Percentiles rank a stretch among this genome's conserved stretches.
phyloP scores from a whole-genome alignment of 306 rosid species.

The Boehmeria nivea region DNA sequence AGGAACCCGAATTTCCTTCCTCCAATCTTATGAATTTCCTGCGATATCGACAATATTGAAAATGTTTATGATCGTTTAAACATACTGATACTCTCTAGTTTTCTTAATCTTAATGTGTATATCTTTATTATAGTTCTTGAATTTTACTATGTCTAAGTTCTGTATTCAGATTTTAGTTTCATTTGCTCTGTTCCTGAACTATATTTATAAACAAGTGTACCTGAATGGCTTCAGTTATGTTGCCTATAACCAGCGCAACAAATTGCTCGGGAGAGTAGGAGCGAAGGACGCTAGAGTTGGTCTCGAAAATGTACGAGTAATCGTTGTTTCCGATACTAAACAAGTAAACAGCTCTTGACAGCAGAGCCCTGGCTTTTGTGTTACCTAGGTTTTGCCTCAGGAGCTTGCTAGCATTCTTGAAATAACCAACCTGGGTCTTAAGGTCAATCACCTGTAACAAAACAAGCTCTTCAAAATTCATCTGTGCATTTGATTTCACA shows the following conservation, averaged over 20 bases:
- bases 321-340: conserved; percentile 29
- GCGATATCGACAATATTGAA: not conserved
- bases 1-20: conserved; percentile 32
- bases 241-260: conserved; percentile 30
- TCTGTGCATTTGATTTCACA: no score
- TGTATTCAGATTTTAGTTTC: no score
- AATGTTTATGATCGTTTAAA: no score
- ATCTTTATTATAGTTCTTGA: no score
- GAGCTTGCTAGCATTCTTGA: conserved; percentile 8
- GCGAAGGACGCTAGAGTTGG: conserved; percentile 4
- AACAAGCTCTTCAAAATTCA: no score
- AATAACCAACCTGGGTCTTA: conserved; percentile 18
- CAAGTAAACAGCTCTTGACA: conserved; percentile 29
- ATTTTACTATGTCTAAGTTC: no score
- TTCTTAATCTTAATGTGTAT: no score
- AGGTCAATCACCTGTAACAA: conserved; percentile 33
- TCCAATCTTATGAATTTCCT: conserved; percentile 26
- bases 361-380: conserved; percentile 12
- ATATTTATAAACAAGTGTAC: conserved; percentile 9
- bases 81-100: no score
- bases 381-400: conserved; percentile 18
- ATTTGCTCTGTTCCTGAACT: no score
- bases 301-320: conserved; percentile 2
- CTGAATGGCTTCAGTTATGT: conserved; percentile 24
- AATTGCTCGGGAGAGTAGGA: conserved; percentile 3